These are phyloP conservation scores for Zygnema cylindricum DNA, from an alignment of 139 green algal genomes.

Conservation along the genomic window DNA sequence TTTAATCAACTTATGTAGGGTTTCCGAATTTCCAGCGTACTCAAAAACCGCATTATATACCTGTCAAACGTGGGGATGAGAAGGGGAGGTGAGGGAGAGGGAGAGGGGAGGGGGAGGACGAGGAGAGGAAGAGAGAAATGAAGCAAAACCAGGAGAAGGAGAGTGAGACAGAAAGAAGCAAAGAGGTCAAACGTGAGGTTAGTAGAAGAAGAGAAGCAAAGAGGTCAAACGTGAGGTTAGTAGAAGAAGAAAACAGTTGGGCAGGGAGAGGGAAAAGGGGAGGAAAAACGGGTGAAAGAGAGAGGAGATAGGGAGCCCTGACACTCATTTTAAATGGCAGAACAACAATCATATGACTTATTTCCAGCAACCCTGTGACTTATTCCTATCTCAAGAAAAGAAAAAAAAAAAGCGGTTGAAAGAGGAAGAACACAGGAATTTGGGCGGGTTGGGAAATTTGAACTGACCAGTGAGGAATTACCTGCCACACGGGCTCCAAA, in stretches of 20 bases:
- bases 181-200: neutral
- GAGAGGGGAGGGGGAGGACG: neutral
- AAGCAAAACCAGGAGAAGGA: neutral
- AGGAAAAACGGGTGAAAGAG: neutral
- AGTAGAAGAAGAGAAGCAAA: neutral
- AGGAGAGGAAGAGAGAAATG: neutral
- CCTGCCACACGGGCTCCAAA: slow-evolving; percentile 80
- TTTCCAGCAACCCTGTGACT: too few species aligned
- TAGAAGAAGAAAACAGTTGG: neutral
- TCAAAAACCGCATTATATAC: slow-evolving; percentile 39
- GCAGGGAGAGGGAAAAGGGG: neutral
- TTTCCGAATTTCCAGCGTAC: slow-evolving; percentile 57
- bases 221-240: neutral
- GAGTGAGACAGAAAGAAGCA: neutral
- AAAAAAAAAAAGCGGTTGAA: slow-evolving; percentile 7
- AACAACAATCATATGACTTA: too few species aligned
- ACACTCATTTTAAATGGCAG: too few species aligned
- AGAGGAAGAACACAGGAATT: slow-evolving; percentile 20
- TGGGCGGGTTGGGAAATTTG: slow-evolving; percentile 6
- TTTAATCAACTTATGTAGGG: slow-evolving; percentile 71
- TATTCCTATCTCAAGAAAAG: too few species aligned
- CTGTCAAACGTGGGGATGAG: neutral
- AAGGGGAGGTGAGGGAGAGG: neutral
- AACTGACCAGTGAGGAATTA: too few species aligned
- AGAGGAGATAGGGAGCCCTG: neutral